Evolutionary conservation across 2,329 filamentous ascomycete species (phyloP).

Genomic region (Trichophyton mentagrophytes): DNA sequence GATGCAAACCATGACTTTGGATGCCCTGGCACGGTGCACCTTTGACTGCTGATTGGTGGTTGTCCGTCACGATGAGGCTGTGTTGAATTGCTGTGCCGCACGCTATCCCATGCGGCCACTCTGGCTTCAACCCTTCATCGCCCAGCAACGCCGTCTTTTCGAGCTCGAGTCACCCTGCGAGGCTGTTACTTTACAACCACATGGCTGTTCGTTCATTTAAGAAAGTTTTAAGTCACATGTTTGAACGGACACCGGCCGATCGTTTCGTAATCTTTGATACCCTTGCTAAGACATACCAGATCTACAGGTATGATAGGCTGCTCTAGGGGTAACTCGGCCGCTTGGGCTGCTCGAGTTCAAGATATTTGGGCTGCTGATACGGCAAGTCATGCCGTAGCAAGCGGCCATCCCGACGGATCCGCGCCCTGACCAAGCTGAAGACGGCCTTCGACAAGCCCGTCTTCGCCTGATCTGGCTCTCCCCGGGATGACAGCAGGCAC

Average conservation of each 20-base stretch:
- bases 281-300: background rate
- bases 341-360: background rate
- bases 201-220: background rate
- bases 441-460: background rate
- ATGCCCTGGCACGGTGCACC: background rate
- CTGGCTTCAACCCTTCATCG: background rate
- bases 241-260: background rate
- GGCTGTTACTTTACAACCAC: background rate
- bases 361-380: background rate
- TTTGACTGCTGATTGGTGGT: background rate
- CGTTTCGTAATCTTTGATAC: constrained; percentile 1
- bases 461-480: background rate
- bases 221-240: constrained; percentile 2
- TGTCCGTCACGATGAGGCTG: background rate
- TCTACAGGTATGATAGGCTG: background rate
- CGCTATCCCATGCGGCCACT: background rate
- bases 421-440: background rate
- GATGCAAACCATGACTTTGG: background rate
- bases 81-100: constrained; percentile 2
- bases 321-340: background rate
- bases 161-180: background rate
- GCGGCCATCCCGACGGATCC: background rate
- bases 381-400: background rate
- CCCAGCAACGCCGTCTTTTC: background rate
- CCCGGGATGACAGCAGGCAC: background rate